Percentiles rank a stretch among this genome's conserved stretches.
phyloP scores from a whole-genome alignment of 1,139 yeast genomes.

The Geotrichum citri-aurantii region DNA sequence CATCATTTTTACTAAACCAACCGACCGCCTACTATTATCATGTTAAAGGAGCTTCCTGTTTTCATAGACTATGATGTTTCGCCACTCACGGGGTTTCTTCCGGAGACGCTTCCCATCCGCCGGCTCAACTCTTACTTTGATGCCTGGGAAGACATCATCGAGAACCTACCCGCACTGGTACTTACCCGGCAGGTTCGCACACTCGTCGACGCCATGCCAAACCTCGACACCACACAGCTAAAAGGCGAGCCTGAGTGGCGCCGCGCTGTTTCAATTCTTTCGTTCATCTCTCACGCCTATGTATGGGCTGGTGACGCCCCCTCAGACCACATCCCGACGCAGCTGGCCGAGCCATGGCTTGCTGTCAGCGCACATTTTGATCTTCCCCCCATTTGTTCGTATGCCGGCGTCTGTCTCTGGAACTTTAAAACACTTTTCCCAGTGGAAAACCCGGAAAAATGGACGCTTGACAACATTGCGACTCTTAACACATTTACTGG shows the following conservation, averaged over 20 bases:
- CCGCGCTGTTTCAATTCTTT: slow-evolving; percentile 72
- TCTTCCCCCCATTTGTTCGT: slow-evolving; percentile 82
- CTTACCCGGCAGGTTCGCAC: slow-evolving; percentile 57
- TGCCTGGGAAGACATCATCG: slow-evolving; percentile 73
- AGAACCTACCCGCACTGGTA: slow-evolving; percentile 64
- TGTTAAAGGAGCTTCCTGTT: slow-evolving; percentile 36
- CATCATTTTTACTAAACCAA: slow-evolving; percentile 21
- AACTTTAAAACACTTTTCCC: slow-evolving; percentile 66
- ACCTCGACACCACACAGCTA: slow-evolving; percentile 45
- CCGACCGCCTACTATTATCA: slow-evolving; percentile 22
- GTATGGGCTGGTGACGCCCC: slow-evolving; percentile 72
- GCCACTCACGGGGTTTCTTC: slow-evolving; percentile 69
- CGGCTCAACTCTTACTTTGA: slow-evolving; percentile 54
- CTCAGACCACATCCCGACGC: slow-evolving; percentile 57
- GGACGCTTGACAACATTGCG: slow-evolving; percentile 60
- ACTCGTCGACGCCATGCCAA: slow-evolving; percentile 56
- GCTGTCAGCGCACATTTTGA: slow-evolving; percentile 54
- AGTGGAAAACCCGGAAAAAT: slow-evolving; percentile 36
- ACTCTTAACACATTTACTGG: slow-evolving; percentile 87
- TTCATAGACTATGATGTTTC: slow-evolving; percentile 66
- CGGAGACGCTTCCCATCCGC: slow-evolving; percentile 57
- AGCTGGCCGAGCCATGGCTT: slow-evolving; percentile 65
- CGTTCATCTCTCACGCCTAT: slow-evolving; percentile 81
- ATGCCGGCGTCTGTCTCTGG: slow-evolving; percentile 86
- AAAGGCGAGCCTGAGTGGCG: slow-evolving; percentile 49